Conservation (phyloP, 2,329 filamentous ascomycete species). For the Exutisphaerella laricina region DNA sequence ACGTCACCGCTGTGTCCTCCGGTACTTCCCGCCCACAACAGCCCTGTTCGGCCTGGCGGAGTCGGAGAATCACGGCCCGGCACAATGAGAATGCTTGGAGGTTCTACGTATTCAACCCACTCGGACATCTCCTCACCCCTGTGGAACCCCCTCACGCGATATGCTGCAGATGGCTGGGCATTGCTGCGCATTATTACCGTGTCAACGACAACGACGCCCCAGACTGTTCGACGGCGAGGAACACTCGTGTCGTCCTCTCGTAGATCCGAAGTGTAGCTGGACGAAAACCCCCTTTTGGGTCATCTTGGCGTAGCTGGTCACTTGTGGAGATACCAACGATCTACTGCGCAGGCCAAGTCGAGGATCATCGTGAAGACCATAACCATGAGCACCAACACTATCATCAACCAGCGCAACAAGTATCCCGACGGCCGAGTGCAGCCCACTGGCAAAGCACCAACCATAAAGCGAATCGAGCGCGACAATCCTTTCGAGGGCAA, state of each 20-base stretch:
- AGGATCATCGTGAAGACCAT: background rate
- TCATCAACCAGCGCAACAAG: slow-evolving; percentile 3
- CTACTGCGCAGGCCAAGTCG: background rate
- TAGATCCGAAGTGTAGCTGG: background rate
- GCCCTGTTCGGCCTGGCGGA: slow-evolving; percentile 6
- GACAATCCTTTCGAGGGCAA: slow-evolving; percentile 15
- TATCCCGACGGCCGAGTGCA: slow-evolving; percentile 7
- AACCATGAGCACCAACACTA: background rate
- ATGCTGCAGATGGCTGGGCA: slow-evolving; percentile 3
- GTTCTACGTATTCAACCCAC: background rate
- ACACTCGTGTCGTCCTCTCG: background rate
- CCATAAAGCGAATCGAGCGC: slow-evolving; percentile 13
- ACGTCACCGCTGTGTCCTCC: no score
- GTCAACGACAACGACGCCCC: background rate
- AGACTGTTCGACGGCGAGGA: background rate
- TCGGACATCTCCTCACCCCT: slow-evolving; percentile 7
- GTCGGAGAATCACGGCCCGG: slow-evolving; percentile 3
- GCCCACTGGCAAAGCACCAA: slow-evolving; percentile 10
- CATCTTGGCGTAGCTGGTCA: no score
- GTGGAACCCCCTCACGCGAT: slow-evolving; percentile 4
- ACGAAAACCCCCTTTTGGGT: background rate
- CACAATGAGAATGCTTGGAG: background rate
- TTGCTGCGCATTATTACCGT: background rate
- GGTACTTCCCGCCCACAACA: no score
- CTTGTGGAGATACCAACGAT: no score